phyloP scores from a whole-genome alignment of 768 basidiomycete species.

The Clitopilus hobsonii region DNA sequence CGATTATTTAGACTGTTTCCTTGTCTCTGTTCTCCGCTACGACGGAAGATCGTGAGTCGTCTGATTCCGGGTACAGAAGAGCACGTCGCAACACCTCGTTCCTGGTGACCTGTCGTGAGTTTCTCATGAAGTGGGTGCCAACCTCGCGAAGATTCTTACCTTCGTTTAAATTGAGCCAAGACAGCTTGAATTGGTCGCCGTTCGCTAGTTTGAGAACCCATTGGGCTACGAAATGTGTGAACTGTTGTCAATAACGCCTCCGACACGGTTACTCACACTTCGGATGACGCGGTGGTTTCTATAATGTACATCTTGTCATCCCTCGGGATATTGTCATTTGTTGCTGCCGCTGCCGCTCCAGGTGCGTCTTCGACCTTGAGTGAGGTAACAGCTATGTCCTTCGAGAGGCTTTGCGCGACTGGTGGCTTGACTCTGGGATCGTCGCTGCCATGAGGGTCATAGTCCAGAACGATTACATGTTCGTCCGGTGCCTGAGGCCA shows the following conservation, averaged over 20 bases:
- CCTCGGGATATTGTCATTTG: constrained; percentile 40
- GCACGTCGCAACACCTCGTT: constrained; percentile 52
- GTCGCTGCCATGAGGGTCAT: constrained; percentile 46
- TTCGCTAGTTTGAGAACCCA: constrained; percentile 23
- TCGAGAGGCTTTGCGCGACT: constrained; percentile 47
- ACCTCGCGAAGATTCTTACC: constrained; percentile 31
- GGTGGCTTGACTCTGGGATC: constrained; percentile 23
- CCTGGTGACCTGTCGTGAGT: constrained; percentile 22
- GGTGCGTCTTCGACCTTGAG: constrained; percentile 71
- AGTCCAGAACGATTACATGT: constrained; percentile 72
- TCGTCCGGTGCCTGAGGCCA: constrained; percentile 58
- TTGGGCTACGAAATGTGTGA: background rate
- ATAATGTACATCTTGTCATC: constrained; percentile 75
- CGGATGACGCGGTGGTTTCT: constrained; percentile 48
- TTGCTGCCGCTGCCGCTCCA: constrained; percentile 50
- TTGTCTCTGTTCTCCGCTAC: background rate
- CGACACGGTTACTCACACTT: constrained; percentile 25
- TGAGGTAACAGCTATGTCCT: constrained; percentile 43
- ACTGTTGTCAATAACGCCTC: background rate
- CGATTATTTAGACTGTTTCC: constrained; percentile 1
- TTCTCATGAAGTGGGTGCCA: background rate
- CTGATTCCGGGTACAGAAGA: constrained; percentile 43
- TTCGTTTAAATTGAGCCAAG: constrained; percentile 63
- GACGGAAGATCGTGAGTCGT: constrained; percentile 9
- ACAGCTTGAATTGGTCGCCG: constrained; percentile 44